Percentiles rank a stretch among this genome's conserved stretches.
Conservation (phyloP, 108 stramenopile species). For the Nannochloropsis salina region DNA sequence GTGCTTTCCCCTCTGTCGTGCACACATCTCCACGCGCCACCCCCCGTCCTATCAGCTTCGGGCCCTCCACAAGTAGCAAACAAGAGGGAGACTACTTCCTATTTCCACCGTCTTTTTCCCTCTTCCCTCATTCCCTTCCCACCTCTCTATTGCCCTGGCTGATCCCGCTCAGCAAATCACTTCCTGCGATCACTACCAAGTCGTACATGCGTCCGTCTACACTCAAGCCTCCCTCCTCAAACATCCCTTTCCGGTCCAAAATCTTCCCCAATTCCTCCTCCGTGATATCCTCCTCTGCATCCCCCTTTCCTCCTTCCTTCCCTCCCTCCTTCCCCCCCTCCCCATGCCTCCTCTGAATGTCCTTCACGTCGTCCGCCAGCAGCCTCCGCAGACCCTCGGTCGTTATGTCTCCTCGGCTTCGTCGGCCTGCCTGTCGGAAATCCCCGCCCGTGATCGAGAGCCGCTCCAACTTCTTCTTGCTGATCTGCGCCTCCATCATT, state of each 20-base stretch:
- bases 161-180: background rate
- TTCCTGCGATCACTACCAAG: constrained; percentile 22
- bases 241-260: constrained; percentile 72
- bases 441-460: constrained; percentile 93
- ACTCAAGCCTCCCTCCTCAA: constrained; percentile 55
- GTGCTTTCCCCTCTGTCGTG: too few relatives aligned
- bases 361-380: constrained; percentile 79
- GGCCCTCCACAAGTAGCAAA: too few relatives aligned
- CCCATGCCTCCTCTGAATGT: constrained; percentile 65
- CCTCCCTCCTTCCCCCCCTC: constrained; percentile 42
- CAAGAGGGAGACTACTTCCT: background rate
- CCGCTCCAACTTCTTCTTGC: constrained; percentile 86
- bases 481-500: constrained; percentile 83
- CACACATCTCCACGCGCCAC: too few relatives aligned
- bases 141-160: background rate
- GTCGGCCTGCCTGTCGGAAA: constrained; percentile 76
- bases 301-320: background rate
- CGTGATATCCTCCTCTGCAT: constrained; percentile 60
- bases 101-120: background rate
- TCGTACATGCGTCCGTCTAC: constrained; percentile 35
- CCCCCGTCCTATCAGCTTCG: too few relatives aligned
- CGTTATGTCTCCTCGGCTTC: constrained; percentile 68
- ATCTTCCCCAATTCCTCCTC: constrained; percentile 79
- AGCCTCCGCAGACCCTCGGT: constrained; percentile 63
- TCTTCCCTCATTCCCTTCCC: background rate